Percentiles rank a stretch among this genome's conserved stretches.
Conservation (phyloP, 768 basidiomycete genomes). For the Tubosaeta brunneosetosa region DNA sequence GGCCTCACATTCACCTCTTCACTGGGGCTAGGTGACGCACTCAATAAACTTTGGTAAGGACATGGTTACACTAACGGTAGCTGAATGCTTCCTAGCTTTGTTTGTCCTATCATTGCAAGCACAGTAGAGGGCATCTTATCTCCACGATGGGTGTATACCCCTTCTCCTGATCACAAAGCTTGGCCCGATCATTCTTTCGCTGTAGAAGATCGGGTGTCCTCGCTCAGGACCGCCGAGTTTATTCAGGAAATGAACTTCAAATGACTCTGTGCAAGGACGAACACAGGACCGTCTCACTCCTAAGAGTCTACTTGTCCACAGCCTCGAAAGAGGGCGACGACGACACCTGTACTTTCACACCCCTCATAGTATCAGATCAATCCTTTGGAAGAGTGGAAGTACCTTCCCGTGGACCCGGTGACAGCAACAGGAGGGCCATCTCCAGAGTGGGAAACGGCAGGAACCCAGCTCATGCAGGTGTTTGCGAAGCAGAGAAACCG, state of each 20-base stretch:
- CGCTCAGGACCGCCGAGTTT: slow-evolving; percentile 16
- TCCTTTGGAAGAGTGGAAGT: slow-evolving; percentile 20
- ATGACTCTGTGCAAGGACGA: slow-evolving; percentile 16
- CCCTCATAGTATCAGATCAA: slow-evolving; percentile 12
- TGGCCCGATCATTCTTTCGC: slow-evolving; percentile 21
- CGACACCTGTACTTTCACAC: slow-evolving; percentile 20
- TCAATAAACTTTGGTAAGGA: slow-evolving; percentile 20
- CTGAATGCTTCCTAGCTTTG: slow-evolving; percentile 2
- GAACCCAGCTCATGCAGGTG: slow-evolving; percentile 13
- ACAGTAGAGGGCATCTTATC: slow-evolving; percentile 7
- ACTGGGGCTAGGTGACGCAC: slow-evolving; percentile 2
- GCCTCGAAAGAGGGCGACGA: slow-evolving; percentile 1
- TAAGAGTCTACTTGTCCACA: slow-evolving; percentile 10
- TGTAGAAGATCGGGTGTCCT: slow-evolving; percentile 11
- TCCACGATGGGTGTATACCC: slow-evolving; percentile 20
- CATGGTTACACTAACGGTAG: neutral
- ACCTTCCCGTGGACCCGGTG: slow-evolving; percentile 25
- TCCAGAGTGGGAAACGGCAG: slow-evolving; percentile 15
- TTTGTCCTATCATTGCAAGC: slow-evolving; percentile 18
- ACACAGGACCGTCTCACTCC: neutral
- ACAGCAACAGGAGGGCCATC: slow-evolving; percentile 20
- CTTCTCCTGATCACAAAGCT: slow-evolving; percentile 17
- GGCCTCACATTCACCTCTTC: slow-evolving; percentile 14
- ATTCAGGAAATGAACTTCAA: slow-evolving; percentile 12
- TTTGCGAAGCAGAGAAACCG: slow-evolving; percentile 5